Evolutionary conservation across 2,329 filamentous ascomycete genomes (phyloP), one percentile per base, ranked within the genome.

Genomic region (Arachnomyces sp.): DNA sequence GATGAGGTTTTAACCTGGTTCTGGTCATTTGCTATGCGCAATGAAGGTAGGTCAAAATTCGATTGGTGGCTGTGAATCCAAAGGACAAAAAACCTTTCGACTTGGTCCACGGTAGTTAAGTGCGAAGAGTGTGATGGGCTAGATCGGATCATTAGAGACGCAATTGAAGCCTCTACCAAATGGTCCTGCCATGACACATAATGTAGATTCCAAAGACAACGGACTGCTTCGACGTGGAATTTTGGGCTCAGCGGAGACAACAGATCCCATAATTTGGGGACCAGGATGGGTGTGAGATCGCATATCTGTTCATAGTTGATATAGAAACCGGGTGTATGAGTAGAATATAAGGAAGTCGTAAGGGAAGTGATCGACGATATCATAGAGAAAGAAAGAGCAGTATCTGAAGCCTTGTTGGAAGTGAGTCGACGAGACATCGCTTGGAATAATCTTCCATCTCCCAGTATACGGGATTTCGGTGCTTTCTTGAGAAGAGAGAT

Each of bases 161-260:
- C 75, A 31, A 94, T 77, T 0, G 84, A 78, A 16, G 85, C 86
- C 60, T 94, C 89, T 3, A 94, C 81, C 34, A 88, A 77, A 38
- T 83, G 79, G 50, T 81, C 80, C 2, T 73, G 66, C 30, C 73
- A 66, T 1, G 81, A 76, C 9, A 94, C 73, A 1, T 79, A 74
- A 16, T 96, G 88, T 38, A 98, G 67, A 49, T 87, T 79, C 85
- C 92, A 94, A 30, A 98, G 67, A 50, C 80, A 82, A 42, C 84
- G 79, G 7, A 93, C 85, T 13, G 88, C 82, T 65, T 98, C 93
- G 25, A 98, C 89, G 55, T 96, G 92, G 50, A 90, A 93, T 56
- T 94, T 94, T 0, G 89, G 88, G 46, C 82, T 81, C 9, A 80
- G 73, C n/a, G 85, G 81, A 0, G 87, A 84, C 30, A 98, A 65